Conservation (phyloP, 1,139 yeast genomes). For the Yamadazyma spencermartinsiae region DNA sequence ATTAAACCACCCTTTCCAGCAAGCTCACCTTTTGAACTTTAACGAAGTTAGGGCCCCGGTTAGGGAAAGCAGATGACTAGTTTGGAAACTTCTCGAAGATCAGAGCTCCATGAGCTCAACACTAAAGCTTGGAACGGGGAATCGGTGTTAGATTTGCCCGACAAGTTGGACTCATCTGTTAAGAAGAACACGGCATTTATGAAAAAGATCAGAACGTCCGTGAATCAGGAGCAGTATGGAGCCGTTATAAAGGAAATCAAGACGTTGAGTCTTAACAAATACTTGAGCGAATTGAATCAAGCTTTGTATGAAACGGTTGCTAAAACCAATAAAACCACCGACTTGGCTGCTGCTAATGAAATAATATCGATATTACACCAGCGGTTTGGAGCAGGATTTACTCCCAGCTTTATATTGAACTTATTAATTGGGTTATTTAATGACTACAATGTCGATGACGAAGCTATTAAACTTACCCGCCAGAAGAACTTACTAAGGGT, state of each 20-base stretch:
- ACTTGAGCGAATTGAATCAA: slow-evolving; percentile 67
- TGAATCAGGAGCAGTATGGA: slow-evolving; percentile 40
- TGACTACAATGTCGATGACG: slow-evolving; percentile 46
- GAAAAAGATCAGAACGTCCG: slow-evolving; percentile 61
- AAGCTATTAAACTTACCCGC: slow-evolving; percentile 26
- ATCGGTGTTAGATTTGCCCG: slow-evolving; percentile 22
- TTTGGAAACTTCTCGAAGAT: neutral
- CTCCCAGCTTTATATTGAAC: slow-evolving; percentile 50
- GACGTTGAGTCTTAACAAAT: slow-evolving; percentile 69
- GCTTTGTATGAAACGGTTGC: slow-evolving; percentile 65
- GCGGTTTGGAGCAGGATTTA: slow-evolving; percentile 58
- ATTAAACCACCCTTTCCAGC: no score
- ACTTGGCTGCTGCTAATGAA: slow-evolving; percentile 63
- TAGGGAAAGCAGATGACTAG: no score
- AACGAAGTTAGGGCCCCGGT: no score
- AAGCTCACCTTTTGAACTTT: no score
- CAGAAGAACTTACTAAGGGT: slow-evolving; percentile 56
- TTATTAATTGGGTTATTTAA: slow-evolving; percentile 47
- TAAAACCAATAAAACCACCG: slow-evolving; percentile 57
- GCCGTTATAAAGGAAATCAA: slow-evolving; percentile 60
- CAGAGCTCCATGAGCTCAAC: slow-evolving; percentile 43
- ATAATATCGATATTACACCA: slow-evolving; percentile 76
- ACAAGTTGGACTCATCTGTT: slow-evolving; percentile 68
- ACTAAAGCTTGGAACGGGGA: slow-evolving; percentile 56
- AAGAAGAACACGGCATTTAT: slow-evolving; percentile 85